phyloP scores from a whole-genome alignment of 2,329 filamentous ascomycete genomes.

The Apiospora aurea region DNA sequence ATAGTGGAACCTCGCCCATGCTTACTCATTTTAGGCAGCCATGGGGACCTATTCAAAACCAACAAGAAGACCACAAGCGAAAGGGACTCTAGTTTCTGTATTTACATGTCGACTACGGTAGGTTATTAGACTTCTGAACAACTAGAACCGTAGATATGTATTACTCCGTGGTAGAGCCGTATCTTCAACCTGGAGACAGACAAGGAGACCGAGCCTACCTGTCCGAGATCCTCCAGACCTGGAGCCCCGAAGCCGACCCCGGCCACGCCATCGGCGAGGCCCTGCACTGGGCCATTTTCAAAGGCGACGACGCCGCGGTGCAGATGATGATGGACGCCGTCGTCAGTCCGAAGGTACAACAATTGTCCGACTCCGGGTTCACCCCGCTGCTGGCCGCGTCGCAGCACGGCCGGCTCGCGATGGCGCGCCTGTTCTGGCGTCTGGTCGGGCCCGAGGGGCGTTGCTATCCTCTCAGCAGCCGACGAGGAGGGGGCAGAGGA shows the following conservation, averaged over 20 bases:
- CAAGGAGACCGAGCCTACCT: background rate
- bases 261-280: background rate
- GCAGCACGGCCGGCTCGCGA: background rate
- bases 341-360: background rate
- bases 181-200: background rate
- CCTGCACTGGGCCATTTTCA: background rate
- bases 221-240: background rate
- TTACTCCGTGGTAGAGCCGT: background rate
- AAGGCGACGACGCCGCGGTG: slow-evolving; percentile 7
- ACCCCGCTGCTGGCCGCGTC: slow-evolving; percentile 18
- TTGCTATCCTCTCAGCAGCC: background rate
- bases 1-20: too few relatives aligned
- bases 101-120: too few relatives aligned
- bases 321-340: slow-evolving; percentile 20
- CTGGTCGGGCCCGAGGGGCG: slow-evolving; percentile 2
- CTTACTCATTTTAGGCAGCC: too few relatives aligned
- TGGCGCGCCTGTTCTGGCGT: slow-evolving; percentile 8
- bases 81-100: too few relatives aligned
- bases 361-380: background rate
- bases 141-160: background rate
- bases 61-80: too few relatives aligned
- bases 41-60: too few relatives aligned
- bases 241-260: slow-evolving; percentile 9
- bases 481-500: too few relatives aligned
- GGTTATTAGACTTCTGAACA: background rate